Conservation (phyloP, 306 rosid species). For the Bauhinia variegata region DNA sequence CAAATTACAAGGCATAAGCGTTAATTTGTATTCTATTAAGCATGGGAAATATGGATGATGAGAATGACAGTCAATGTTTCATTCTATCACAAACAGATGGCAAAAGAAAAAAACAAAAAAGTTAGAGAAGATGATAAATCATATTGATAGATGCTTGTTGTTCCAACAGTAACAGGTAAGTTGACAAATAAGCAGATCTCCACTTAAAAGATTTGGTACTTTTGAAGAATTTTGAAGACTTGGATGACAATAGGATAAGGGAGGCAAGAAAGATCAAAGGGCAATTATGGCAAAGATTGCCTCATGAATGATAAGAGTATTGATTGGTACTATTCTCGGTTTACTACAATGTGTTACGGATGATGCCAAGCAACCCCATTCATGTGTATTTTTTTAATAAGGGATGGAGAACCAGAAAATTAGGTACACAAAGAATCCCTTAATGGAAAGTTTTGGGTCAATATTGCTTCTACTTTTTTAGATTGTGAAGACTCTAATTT, state of each 20-base stretch:
- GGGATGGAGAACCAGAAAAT: conserved; percentile 2
- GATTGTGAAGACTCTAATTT: neutral
- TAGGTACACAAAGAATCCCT: neutral
- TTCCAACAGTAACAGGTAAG: conserved; percentile 2
- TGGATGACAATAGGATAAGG: neutral
- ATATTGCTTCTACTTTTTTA: neutral
- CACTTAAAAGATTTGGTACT: neutral
- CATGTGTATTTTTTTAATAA: neutral
- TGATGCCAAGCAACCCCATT: conserved; percentile 1
- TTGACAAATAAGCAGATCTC: neutral
- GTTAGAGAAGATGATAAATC: neutral
- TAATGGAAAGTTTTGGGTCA: neutral
- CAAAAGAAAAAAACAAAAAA: too few species aligned
- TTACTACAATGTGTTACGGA: neutral
- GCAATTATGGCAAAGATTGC: conserved; percentile 1
- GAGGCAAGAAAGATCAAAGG: neutral
- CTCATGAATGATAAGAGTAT: neutral
- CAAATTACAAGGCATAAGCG: neutral
- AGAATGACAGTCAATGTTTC: neutral
- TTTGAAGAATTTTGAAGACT: neutral
- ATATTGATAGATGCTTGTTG: neutral
- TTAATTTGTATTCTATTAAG: neutral
- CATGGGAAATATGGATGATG: neutral
- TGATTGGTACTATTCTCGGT: neutral
- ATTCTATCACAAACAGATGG: neutral